phyloP scores from a whole-genome alignment of 352 stramenopile genomes.

The Pilasporangium apinafurcum region DNA sequence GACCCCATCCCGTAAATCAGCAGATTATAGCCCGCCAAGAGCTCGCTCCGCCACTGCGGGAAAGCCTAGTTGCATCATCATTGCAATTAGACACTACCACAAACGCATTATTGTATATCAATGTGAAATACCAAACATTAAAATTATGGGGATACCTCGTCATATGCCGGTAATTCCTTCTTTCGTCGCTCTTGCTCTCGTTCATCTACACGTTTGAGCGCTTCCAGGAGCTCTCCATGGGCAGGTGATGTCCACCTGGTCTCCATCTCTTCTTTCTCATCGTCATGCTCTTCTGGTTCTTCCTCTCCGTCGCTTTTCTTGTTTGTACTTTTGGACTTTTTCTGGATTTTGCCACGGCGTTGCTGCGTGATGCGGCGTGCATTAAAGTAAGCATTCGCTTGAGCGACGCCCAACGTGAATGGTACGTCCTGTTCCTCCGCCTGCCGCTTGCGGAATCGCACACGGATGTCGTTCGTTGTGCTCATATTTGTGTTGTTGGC shows the following conservation, averaged over 20 bases:
- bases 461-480: background rate
- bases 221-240: background rate
- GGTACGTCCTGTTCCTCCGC: slow-evolving; percentile 4
- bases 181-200: background rate
- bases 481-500: too few species aligned
- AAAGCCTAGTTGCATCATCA: too few species aligned
- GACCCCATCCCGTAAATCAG: slow-evolving; percentile 49
- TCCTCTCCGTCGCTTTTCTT: slow-evolving; percentile 3
- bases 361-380: slow-evolving; percentile 17
- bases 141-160: too few species aligned
- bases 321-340: slow-evolving; percentile 1
- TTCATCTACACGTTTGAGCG: background rate
- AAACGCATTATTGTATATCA: background rate
- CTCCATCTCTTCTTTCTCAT: background rate
- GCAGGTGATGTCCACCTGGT: background rate
- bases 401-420: slow-evolving; percentile 19
- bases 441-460: background rate
- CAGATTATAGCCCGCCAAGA: slow-evolving; percentile 40
- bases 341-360: slow-evolving; percentile 1
- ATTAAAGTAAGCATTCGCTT: slow-evolving; percentile 33
- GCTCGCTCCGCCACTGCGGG: slow-evolving; percentile 29
- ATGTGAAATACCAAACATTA: background rate
- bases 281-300: too few species aligned
- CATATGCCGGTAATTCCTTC: background rate
- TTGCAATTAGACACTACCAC: background rate